Evolutionary conservation across 179 eudicot genomes (phyloP), one percentile per base, ranked within the genome.

Genomic region (Vitellaria paradoxa): DNA sequence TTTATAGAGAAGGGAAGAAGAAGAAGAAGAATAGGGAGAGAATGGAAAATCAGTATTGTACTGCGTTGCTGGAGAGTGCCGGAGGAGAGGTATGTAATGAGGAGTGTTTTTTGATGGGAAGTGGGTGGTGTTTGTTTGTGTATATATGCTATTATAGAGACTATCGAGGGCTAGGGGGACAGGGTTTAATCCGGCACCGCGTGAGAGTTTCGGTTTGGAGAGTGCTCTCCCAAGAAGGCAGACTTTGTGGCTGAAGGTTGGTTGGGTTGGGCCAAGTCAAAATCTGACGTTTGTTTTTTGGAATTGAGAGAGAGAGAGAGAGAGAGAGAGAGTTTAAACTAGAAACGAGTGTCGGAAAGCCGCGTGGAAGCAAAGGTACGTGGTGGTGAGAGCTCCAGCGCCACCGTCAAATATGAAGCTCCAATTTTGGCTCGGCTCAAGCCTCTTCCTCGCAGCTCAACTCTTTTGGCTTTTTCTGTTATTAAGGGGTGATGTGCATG

Each of bases 191-290:
- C 1, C 37, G 2, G 37, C 37, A 30, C 37, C 37, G 37, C 37
- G 37, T 30, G 37, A 30, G 37, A 30, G 37, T 30, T 30, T 30
- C 37, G 37, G 37, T 0, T 30, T 72, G 2, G 76, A 63, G 62
- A 55, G 53, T 23, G 68, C 47, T 30, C 37, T 30, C 37, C 37
- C 37, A 18, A 72, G 53, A 47, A 18, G 52, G 42, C 46, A 15
- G 65, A 71, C 55, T 55, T 64, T 50, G 81, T 65, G 70, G 21
- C 12, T 55, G 71, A 78, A 71, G 37, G 37, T 30, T 30, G 37
- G 37, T 30, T 77, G 63, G 71, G 74, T 57, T 69, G 68, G 46
- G 45, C 74, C n/a, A 17, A 72, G 76, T 63, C 72, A 78, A 78
- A 11, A 46, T 47, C 59, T 4, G 42, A 57, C 55, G 37, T 46